Base-by-base conservation (phyloP, 2,329 filamentous ascomycete genomes). In the Cordyceps militaris region DNA sequence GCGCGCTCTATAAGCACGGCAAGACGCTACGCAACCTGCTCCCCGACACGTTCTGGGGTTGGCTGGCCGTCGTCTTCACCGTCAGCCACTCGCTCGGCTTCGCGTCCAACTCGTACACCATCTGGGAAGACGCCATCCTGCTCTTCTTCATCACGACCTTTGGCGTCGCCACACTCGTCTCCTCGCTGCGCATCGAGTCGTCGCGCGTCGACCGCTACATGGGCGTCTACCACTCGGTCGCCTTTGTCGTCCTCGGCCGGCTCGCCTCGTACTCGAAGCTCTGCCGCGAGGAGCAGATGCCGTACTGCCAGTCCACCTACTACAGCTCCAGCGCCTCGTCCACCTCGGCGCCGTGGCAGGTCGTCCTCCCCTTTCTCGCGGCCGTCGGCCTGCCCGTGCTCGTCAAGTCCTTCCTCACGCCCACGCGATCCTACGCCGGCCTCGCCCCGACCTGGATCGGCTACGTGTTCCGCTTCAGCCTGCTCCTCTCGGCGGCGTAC, bases 211-310 rank as follows among this genome's bases (percentile, higher is more conserved):
- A 95, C 63, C 84, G 88, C 43, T 83, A 87, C 11, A 74, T 96
- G 48, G 91, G 88, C 24, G 79, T 90, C 26, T 93, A 92, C 66
- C 92, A 99, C 69, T 94, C 94, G 0, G 70, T 93, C 21, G 76
- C 91, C 1, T 97, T 99, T 67, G 78, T 94, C 58, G 69, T 91
- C 5, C 79, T 97, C 13, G 87, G 87, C 14, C 86, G 93, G 56
- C 56, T 93, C 3, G 88, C 91, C 0, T 96, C 92, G 1, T 85
- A 93, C 63, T 97, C 94, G 10, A 89, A 91, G 63, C 84, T 99
- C 21, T 99, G 94, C 70, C 87, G 94, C 59, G 94, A 99, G 71
- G 94, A 99, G 74, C 94, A 99, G 74, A 97, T 97, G 90, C 94
- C 94, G 0, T 95, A 88, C 74, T 99, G 94, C 76, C 85, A 83